Evolutionary conservation across 176 grass and related monocot species (phyloP).

Genomic region (Cenchrus fungigraminus): DNA sequence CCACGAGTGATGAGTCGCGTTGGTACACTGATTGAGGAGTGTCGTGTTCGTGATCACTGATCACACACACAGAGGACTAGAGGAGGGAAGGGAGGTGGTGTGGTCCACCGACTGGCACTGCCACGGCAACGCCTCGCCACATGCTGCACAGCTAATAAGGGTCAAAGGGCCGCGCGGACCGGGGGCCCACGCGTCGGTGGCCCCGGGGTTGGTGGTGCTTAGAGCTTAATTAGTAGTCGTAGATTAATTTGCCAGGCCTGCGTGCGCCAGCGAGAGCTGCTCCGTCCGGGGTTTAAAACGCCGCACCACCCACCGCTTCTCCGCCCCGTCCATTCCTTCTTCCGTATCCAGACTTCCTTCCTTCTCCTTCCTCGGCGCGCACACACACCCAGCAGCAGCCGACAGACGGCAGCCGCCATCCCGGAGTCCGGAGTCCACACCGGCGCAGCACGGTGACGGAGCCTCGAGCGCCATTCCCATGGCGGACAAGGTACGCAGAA

Average conservation of each 20-base stretch:
- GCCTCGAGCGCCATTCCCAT: constrained; percentile 37
- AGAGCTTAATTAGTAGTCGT: background rate
- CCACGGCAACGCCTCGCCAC: background rate
- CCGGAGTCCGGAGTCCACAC: background rate
- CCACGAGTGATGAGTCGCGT: no score
- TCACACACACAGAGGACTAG: background rate
- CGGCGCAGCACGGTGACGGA: background rate
- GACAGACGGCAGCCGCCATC: background rate
- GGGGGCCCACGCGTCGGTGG: constrained; percentile 44
- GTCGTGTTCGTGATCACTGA: background rate
- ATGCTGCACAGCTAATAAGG: constrained; percentile 47
- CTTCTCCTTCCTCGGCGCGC: background rate
- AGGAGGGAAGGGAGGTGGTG: background rate
- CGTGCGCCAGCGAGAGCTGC: background rate
- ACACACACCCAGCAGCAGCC: background rate
- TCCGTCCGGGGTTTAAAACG: constrained; percentile 30
- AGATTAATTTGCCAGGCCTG: background rate
- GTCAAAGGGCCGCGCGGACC: constrained; percentile 32
- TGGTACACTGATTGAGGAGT: background rate
- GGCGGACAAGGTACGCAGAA: constrained; percentile 63
- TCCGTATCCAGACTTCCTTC: background rate
- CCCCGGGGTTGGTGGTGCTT: constrained; percentile 27
- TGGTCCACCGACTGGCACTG: constrained; percentile 31
- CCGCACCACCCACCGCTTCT: constrained; percentile 18
- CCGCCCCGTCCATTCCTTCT: background rate